Evolutionary conservation across 495 filamentous ascomycete genomes (phyloP), one percentile per base, ranked within the genome.

Genomic region (Apodospora peruviana): DNA sequence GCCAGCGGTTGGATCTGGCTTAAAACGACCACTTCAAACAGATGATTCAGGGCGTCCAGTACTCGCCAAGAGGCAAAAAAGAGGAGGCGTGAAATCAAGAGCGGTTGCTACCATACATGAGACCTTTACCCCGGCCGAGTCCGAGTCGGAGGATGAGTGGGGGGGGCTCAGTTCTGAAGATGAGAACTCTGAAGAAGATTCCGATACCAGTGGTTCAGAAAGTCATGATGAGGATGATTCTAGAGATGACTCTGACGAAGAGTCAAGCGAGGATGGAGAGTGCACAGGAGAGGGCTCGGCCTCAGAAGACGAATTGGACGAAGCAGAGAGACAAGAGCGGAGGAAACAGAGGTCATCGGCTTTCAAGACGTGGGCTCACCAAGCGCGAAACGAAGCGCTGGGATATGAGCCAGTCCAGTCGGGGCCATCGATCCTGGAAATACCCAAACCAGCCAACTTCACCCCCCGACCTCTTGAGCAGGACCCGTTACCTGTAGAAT

Each of bases 291-390:
- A 55, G 14, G 48, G 45, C 3, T 46, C 50, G 23, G 57, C 51
- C 4, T 53, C 61, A 1, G 41, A 45, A 17, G n/a, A n/a, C n/a
- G 62, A 64, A 27, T 48, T 62, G 5, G 64, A 65, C 19, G 68
- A 67, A 16, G 58, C 36, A 8, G 57, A 55, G 19, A 61, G 65
- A 14, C 55, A 67, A 16, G 53, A 57, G 3, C 48, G 51, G 18
- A 63, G 55, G 18, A 63, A 57, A 18, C 55, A 48, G 4, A 71
- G 73, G 38, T 75, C 72, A 29, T 79, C 75, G 5, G 89, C 90
- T n/a, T 98, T 98, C 75, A 96, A 96, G 67, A 75, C 82, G 11
- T 98, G 93, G 93, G 93, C 94, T 12, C 81, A 82, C 22, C 82
- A 87, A 53, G 86, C 90, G 62, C 80, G 90, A 43, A 94, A 95